phyloP scores from a whole-genome alignment of 306 rosid genomes.

The Herpetospermum pedunculosum region DNA sequence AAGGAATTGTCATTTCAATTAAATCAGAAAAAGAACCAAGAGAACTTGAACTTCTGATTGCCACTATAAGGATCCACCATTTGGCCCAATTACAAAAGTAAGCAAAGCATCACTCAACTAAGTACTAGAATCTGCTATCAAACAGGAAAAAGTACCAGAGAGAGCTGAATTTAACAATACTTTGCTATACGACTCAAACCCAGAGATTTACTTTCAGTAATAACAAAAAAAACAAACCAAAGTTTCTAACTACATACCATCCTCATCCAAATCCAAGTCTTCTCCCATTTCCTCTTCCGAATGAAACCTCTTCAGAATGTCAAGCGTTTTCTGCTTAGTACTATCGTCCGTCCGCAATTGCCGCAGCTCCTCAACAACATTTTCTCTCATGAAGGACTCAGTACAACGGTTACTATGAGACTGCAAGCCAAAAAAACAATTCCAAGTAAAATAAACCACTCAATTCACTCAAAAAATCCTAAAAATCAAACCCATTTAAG shows the following conservation, averaged over 20 bases:
- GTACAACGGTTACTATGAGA: conserved; percentile 75
- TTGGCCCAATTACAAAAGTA: not conserved
- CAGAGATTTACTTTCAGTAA: not conserved
- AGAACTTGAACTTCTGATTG: not conserved
- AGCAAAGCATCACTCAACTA: not conserved
- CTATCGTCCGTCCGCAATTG: conserved; percentile 51
- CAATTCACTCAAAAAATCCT: not conserved
- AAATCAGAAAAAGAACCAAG: not conserved
- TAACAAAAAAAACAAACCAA: not conserved
- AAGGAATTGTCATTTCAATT: not conserved
- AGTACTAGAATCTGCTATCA: not conserved
- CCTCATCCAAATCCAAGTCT: conserved; percentile 40
- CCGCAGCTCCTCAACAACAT: conserved; percentile 69
- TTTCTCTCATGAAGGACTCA: conserved; percentile 86
- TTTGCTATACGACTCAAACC: not conserved
- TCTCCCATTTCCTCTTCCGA: conserved; percentile 65
- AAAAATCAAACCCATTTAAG: not conserved
- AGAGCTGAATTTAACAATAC: too few relatives aligned
- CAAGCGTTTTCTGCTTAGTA: conserved; percentile 64
- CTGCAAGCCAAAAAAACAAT: conserved; percentile 18
- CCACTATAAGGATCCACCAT: not conserved
- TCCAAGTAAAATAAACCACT: not conserved
- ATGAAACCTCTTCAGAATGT: conserved; percentile 61
- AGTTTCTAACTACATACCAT: conserved; percentile 30
- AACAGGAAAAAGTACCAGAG: not conserved